phyloP scores from a whole-genome alignment of 192 early-diverging fungal genomes.

The Chytriomyces confervae region DNA sequence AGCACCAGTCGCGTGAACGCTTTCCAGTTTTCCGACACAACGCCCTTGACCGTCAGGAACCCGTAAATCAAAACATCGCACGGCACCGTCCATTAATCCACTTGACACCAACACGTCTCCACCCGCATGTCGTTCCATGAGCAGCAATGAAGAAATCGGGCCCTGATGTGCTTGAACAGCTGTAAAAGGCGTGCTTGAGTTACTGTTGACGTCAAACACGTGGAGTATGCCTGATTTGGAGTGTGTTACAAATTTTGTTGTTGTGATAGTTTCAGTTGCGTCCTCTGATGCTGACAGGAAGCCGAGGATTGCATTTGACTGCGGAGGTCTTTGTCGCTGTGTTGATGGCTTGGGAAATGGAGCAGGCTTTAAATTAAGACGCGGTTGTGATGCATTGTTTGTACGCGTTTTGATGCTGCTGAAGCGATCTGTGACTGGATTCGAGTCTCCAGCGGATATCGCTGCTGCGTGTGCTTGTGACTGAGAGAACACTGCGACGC shows the following conservation, averaged over 20 bases:
- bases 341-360: neutral
- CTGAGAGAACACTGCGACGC: constrained; percentile 1
- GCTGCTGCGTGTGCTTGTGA: neutral
- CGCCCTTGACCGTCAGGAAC: constrained; percentile 12
- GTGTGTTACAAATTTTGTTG: neutral
- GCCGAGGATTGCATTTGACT: constrained; percentile 22
- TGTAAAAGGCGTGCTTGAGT: neutral
- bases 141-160: constrained; percentile 20
- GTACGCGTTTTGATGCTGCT: neutral
- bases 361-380: neutral
- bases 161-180: constrained; percentile 30
- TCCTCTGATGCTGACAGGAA: constrained; percentile 8
- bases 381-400: neutral
- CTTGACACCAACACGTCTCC: constrained; percentile 23
- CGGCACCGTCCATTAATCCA: constrained; percentile 29
- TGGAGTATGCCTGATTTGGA: constrained; percentile 15
- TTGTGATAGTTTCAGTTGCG: neutral
- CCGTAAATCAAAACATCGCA: constrained; percentile 33
- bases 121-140: neutral
- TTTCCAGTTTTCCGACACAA: constrained; percentile 29
- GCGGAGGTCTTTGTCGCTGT: neutral
- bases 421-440: neutral
- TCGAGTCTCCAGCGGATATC: neutral
- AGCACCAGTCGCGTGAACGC: neutral
- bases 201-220: constrained; percentile 2